Percentiles rank a stretch among this genome's conserved stretches.
Conservation (phyloP, 129 eudicot species). For the Sambucus nigra region DNA sequence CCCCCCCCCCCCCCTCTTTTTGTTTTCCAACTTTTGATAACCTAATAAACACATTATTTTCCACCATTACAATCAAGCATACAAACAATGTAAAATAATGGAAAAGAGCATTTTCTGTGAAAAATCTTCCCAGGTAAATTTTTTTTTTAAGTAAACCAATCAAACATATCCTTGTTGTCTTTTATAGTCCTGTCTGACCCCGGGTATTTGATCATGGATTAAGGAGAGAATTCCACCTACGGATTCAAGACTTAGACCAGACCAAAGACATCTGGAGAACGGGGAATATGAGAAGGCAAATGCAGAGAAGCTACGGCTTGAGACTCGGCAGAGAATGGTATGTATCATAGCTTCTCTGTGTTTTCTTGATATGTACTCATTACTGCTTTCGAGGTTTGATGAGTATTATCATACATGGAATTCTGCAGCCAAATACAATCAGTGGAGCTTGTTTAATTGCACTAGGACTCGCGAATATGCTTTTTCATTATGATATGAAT, state of each 20-base stretch:
- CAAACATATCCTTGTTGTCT: slow-evolving; percentile 22
- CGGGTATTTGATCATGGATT: slow-evolving; percentile 40
- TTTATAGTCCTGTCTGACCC: slow-evolving; percentile 29
- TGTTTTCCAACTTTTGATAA: no score
- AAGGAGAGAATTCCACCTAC: slow-evolving; percentile 94
- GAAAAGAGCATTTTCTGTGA: no score
- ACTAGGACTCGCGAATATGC: no score
- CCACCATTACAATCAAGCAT: no score
- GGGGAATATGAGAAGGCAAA: slow-evolving; percentile 90
- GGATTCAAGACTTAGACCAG: slow-evolving; percentile 93
- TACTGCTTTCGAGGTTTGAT: not conserved
- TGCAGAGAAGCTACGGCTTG: slow-evolving; percentile 79
- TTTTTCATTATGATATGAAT: no score
- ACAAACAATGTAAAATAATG: no score
- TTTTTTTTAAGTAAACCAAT: no score
- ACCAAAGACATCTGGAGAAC: slow-evolving; percentile 83
- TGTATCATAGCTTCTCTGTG: not conserved
- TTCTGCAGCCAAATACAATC: no score
- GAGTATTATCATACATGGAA: not conserved
- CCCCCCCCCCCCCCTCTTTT: no score
- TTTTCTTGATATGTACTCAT: not conserved
- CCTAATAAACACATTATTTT: no score
- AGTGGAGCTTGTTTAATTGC: no score
- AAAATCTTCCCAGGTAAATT: no score
- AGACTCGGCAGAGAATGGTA: slow-evolving; percentile 87